phyloP scores from a whole-genome alignment of 305 asterid genomes.

The Solanum hybrid region DNA sequence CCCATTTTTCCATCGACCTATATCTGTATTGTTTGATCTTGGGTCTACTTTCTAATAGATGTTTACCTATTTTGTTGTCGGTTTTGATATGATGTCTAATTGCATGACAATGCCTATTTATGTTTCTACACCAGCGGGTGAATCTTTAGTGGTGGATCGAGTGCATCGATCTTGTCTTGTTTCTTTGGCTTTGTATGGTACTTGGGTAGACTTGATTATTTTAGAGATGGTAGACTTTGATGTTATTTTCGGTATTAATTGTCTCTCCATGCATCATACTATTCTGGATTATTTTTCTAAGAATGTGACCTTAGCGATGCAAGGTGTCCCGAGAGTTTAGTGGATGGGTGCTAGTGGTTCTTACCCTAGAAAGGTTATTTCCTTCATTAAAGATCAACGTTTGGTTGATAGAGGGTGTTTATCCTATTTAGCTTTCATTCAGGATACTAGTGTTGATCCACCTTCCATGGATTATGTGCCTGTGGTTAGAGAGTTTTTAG shows the following conservation, averaged over 20 bases:
- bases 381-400: background rate
- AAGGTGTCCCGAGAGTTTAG: background rate
- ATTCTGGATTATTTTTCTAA: too few species aligned
- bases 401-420: background rate
- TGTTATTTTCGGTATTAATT: too few species aligned
- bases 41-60: background rate
- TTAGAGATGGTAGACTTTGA: background rate
- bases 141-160: background rate
- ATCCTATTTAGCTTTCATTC: background rate
- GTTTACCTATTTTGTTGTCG: background rate
- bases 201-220: background rate
- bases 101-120: background rate
- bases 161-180: background rate
- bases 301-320: background rate
- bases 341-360: background rate
- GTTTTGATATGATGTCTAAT: background rate
- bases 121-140: background rate
- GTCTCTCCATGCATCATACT: background rate
- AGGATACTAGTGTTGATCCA: background rate
- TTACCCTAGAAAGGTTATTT: background rate
- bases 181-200: too few species aligned
- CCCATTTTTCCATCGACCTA: background rate
- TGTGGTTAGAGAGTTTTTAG: background rate
- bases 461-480: background rate
- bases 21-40: background rate